Evolutionary conservation across 345 rosid genomes (phyloP), one percentile per base, ranked within the genome.

Genomic region (Punica granatum): DNA sequence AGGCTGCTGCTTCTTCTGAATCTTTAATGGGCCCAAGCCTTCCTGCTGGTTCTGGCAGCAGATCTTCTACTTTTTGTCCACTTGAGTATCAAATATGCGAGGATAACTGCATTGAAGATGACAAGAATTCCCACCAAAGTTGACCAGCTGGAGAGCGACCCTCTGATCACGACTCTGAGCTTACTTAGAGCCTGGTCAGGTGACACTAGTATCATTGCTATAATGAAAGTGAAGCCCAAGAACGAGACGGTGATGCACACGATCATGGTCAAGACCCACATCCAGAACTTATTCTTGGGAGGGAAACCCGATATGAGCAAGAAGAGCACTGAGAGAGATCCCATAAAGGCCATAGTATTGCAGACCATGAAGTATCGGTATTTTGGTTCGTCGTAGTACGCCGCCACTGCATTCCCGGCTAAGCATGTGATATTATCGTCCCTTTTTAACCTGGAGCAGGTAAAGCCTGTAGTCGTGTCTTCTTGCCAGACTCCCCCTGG

Each of bases 121-220:
- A 96, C 98, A 62, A 90, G 92, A 51, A 92, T 19, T 4, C 53
- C 53, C 0, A 56, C 61, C 32, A 56, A 26, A 14, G 18, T 25
- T 11, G 34, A 9, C 61, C 61, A 56, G 34, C 33, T 56, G 16
- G 31, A 25, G 15, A 25, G 2, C 4, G 18, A 56, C 5, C 16
- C 31, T 4, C 8, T 25, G 34, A 56, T 5, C 61, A 26, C 12
- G 34, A 21, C 10, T 1, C 21, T 53, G 30, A 53, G 59, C 6
- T 26, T 21, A 53, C 2, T 12, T 5, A 53, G 59, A 26, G 1
- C 13, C 7, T 56, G 32, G 19, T 56, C 34, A 1, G 61, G 61
- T 25, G 34, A 10, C 33, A 56, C 61, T 31, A 56, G 34, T 6
- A 25, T 5, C 61, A 56, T 56, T 9, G 32, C 61, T 15, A 25